Evolutionary conservation across 1,284 basidiomycete species (phyloP), one percentile per base, ranked within the genome.

Genomic region (Tetrapyrgos nigripes): DNA sequence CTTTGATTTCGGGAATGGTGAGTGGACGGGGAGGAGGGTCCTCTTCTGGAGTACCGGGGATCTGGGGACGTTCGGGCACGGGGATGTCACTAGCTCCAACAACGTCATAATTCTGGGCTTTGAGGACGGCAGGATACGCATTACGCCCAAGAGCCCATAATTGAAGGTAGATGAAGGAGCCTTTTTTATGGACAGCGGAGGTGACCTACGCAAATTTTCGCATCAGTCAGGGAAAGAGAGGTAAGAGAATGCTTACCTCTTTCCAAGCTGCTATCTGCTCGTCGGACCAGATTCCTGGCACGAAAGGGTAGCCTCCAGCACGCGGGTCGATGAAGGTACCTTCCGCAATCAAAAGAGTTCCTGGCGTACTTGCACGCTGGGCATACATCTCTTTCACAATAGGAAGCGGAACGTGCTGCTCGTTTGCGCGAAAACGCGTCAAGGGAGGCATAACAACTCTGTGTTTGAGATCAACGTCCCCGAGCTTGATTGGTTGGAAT

Each of bases 261-360:
- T 78, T 83, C 83, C 83, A 86, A 1, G 70, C 79, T 1, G n/a
- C n/a, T n/a, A n/a, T n/a, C n/a, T n/a, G n/a, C n/a, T n/a, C n/a
- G n/a, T n/a, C n/a, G n/a, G n/a, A 62, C 74, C 75, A 84, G 44
- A 83, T 78, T 8, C 77, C 77, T 1, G 81, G 83, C 1, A 74
- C 71, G 55, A 77, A 61, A 1, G 63, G 43, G 33, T 67, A 68
- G 3, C 80, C 80, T 11, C 75, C 77, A 0, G 77, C 79, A 50
- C 74, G 67, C 8, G 71, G 57, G 10, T 71, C 66, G 52, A 85
- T 79, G 62, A 78, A 69, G 31, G 40, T 35, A 24, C 27, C 48
- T 28, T 50, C 48, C 19, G 48, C 14, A 23, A 50, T 29, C 17
- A 50, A 29, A 6, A 50, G 27, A 19, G 48, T 50, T 17, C 48